Base-by-base conservation (phyloP, 2,329 filamentous ascomycete genomes). In the Beauveria pseudobassiana region DNA sequence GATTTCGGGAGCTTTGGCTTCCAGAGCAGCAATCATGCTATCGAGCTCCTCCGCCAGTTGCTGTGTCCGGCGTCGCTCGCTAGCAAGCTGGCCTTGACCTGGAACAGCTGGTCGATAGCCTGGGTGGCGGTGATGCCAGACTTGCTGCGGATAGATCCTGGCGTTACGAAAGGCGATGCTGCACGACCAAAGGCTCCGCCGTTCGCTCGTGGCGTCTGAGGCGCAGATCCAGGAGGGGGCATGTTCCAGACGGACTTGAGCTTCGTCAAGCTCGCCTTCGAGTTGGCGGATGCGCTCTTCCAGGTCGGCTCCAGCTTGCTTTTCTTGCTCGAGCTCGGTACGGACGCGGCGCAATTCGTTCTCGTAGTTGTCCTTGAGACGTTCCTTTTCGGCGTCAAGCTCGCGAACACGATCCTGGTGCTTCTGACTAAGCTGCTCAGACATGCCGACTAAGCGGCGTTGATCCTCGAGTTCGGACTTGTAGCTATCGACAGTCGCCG, bases 1-100 rank as follows among this genome's bases (percentile, higher is more conserved):
- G 34, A 97, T 85, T 69, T 97, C 92, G 0, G 95, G 95, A 28
- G 88, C 87, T 72, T 90, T 93, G 26, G 87, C 87, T 72, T 99
- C 93, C 43, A 98, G 77, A 62, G 93, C 88, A 43, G 87, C 83
- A 63, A 97, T 85, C 78, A 97, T 90, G 63, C 95, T 90, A 65
- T 97, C 91, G 50, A 98, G 79, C 50, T 93, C 86, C 43, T 86
- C 83, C 20, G 85, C 83, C 12, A 97, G 84, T 70, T 91, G 86
- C 65, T 89, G 85, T 67, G 85, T 91, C 24, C 87, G 85, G 63
- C 89, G 83, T 70, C 87, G 87, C 73, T 96, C 90, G 3, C 82
- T 84, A 3, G 87, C 86, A 40, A 97, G 80, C 68, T 90, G 84
- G 61, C 85, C 80, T 95, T 90, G 73, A 86, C 79, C 67, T 83